Percentiles rank a stretch among this genome's conserved stretches.
phyloP scores from a whole-genome alignment of 495 filamentous ascomycete species.

The Parathielavia appendiculata region DNA sequence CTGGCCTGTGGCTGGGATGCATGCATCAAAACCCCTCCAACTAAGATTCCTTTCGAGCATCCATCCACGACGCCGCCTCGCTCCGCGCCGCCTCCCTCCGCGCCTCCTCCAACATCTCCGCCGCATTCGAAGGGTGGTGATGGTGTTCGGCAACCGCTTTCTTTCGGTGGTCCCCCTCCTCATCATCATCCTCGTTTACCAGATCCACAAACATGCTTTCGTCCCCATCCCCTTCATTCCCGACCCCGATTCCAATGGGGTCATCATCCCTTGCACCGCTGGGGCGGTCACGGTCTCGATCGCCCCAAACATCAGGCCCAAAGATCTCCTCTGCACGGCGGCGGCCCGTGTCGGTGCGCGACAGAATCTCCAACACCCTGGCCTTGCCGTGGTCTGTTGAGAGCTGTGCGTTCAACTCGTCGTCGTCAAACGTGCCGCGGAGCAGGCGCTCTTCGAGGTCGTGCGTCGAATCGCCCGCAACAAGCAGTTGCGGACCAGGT shows the following conservation, averaged over 20 bases:
- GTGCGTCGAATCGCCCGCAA: conserved; percentile 28
- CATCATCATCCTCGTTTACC: conserved; percentile 48
- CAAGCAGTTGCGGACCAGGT: conserved; percentile 32
- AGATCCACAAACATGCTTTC: conserved; percentile 52
- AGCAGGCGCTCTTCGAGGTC: conserved; percentile 42
- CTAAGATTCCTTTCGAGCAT: conserved; percentile 12
- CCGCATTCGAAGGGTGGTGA: conserved; percentile 3
- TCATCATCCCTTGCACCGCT: conserved; percentile 23
- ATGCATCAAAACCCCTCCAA: conserved; percentile 5
- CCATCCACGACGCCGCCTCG: conserved; percentile 19
- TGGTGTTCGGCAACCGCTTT: conserved; percentile 3
- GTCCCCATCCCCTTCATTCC: conserved; percentile 42
- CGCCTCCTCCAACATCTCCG: conserved; percentile 10
- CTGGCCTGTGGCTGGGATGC: neutral
- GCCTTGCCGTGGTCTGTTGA: conserved; percentile 29
- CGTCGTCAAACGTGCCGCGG: conserved; percentile 32
- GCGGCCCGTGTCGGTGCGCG: conserved; percentile 36
- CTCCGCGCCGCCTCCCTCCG: conserved; percentile 10
- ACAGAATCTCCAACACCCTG: conserved; percentile 38
- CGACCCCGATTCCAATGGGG: conserved; percentile 30
- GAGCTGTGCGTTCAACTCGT: conserved; percentile 28
- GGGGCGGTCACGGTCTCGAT: neutral
- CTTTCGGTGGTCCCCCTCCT: conserved; percentile 25
- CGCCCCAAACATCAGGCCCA: conserved; percentile 35
- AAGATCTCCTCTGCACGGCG: conserved; percentile 39